Base-by-base conservation (phyloP, 176 grass and related monocot species). In the Sorghum bicolor region DNA sequence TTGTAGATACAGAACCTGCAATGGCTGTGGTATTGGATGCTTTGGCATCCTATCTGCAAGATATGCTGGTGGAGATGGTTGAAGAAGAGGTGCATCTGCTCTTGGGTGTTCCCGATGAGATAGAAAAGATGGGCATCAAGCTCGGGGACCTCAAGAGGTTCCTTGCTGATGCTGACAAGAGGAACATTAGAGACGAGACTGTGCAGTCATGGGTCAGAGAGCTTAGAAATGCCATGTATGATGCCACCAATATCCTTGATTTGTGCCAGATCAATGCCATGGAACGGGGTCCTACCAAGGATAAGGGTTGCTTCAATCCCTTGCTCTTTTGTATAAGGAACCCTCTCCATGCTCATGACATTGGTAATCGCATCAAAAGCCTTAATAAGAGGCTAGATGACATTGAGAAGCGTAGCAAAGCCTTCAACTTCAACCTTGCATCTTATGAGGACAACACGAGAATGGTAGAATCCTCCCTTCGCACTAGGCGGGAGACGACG, bases 1-100 rank as follows among this genome's bases (percentile, higher is more conserved):
- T 57, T 57, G 52, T 9, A 57, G 17, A 9, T 57, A n/a, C 53
- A 1, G 6, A 58, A 58, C 0, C 7, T 3, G 16, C 14, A 25
- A 90, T 86, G 88, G 72, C 78, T 1, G 31, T 72, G 20, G 28
- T 86, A 4, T 8, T 86, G 4, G 78, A 86, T 57, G 41, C 70
- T 6, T 86, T 90, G 5, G 52, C 81, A 52, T 50, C 76, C 1
- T 62, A 77, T 10, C 1, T 86, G 1, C 30, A 39, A 5, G 24
- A 37, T 20, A 53, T 31, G 67, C 1, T 90, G 15, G 8, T 13
- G 0, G 57, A 78, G 10, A 77, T 90, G 44, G 31, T 29, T 0
- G 16, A 28, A 26, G 24, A 60, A 2, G 79, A 90, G 78, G 15
- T 77, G 1, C 13, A 10, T 16, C 29, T 48, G 37, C 22, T 84